phyloP scores from a whole-genome alignment of 352 stramenopile genomes.

The Pythium guiyangense region DNA sequence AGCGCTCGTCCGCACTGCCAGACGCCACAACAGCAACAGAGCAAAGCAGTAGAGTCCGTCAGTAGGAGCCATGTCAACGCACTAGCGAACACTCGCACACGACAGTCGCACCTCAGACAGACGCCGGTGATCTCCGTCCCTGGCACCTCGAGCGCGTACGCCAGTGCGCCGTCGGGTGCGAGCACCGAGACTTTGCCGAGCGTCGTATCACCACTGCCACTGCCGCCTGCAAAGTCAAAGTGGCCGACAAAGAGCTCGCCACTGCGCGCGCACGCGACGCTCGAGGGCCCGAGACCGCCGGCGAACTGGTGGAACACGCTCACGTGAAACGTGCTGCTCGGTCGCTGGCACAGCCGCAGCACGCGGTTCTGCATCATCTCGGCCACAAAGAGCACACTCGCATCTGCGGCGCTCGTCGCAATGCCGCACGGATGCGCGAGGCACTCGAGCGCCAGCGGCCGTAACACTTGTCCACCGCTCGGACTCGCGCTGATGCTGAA shows the following conservation, averaged over 20 bases:
- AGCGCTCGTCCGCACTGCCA: constrained; percentile 47
- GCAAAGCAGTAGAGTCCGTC: too few species aligned
- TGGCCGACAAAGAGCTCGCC: constrained; percentile 75
- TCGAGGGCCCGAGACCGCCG: constrained; percentile 74
- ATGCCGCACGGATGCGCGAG: too few species aligned
- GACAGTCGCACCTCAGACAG: constrained; percentile 53
- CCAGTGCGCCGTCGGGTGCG: constrained; percentile 35
- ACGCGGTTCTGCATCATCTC: constrained; percentile 84
- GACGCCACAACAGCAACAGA: too few species aligned
- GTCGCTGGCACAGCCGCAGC: constrained; percentile 58
- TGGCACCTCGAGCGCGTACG: constrained; percentile 46
- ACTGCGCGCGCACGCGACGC: constrained; percentile 53
- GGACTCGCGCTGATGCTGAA: too few species aligned
- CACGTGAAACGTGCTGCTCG: constrained; percentile 58
- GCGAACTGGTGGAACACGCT: constrained; percentile 85
- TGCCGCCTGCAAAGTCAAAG: constrained; percentile 79
- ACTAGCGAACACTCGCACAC: too few species aligned
- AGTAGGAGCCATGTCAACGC: too few species aligned
- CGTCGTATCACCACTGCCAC: neutral
- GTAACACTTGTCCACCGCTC: too few species aligned
- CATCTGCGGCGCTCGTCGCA: too few species aligned
- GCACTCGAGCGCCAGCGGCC: too few species aligned
- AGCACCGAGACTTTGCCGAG: constrained; percentile 70
- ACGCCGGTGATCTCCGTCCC: constrained; percentile 73
- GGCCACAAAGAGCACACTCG: too few species aligned